Conservation (phyloP, 2,329 filamentous ascomycete genomes). For the Pezicula radicicola region DNA sequence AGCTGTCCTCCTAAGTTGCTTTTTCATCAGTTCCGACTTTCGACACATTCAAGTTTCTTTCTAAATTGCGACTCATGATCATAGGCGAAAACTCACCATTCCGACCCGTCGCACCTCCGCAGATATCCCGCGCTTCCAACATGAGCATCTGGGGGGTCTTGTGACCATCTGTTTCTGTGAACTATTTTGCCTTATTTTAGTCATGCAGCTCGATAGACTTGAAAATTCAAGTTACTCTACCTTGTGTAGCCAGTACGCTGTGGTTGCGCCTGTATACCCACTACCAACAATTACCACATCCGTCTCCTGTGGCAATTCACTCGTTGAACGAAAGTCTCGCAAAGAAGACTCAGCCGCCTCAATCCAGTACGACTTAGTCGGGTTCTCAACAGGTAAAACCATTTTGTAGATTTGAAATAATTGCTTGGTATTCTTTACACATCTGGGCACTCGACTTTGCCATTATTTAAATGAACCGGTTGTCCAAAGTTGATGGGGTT, state of each 20-base stretch:
- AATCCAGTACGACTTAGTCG: background rate
- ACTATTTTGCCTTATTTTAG: background rate
- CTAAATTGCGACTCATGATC: conserved; percentile 35
- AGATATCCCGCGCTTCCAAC: conserved; percentile 35
- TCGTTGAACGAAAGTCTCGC: background rate
- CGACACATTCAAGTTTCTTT: conserved; percentile 12
- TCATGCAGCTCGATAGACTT: background rate
- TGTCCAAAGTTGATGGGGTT: too few species aligned
- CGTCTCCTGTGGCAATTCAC: conserved; percentile 3
- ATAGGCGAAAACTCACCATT: conserved; percentile 31
- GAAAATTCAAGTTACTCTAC: conserved; percentile 20
- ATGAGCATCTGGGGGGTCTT: conserved; percentile 28
- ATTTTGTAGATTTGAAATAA: background rate
- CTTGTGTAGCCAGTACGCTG: conserved; percentile 18
- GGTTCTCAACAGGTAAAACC: background rate
- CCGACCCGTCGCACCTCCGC: conserved; percentile 40
- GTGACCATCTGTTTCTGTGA: conserved; percentile 13
- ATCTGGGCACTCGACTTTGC: too few species aligned
- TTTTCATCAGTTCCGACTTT: conserved; percentile 16
- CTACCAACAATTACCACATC: conserved; percentile 16
- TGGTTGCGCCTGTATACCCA: conserved; percentile 10
- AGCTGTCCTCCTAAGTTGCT: conserved; percentile 29
- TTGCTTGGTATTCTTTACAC: too few species aligned
- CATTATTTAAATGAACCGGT: too few species aligned
- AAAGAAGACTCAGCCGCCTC: background rate